phyloP scores from a whole-genome alignment of 345 rosid genomes.

The Citrus mangshanensis region DNA sequence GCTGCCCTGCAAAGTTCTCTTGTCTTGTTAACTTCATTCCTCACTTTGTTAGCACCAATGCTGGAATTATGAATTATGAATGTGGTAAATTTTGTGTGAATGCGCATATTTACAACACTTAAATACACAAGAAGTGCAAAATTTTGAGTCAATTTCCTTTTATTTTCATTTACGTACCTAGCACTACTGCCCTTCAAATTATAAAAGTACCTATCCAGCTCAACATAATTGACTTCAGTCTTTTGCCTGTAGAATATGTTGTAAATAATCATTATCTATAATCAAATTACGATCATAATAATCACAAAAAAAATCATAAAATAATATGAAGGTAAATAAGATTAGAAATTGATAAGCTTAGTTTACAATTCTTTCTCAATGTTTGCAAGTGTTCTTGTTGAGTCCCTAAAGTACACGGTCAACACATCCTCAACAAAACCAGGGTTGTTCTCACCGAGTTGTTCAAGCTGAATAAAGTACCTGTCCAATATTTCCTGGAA shows the following conservation, averaged over 20 bases:
- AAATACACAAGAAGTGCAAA: not conserved
- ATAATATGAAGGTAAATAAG: not conserved
- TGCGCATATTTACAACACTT: too few relatives aligned
- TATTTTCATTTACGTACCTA: conserved; percentile 12
- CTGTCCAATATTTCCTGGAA: conserved; percentile 31
- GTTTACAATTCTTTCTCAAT: conserved; percentile 27
- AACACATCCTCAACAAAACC: conserved; percentile 29
- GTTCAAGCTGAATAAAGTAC: conserved; percentile 28
- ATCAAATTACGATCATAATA: not conserved
- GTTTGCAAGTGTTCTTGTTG: conserved; percentile 4
- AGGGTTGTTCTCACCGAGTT: conserved; percentile 21
- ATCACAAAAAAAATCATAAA: not conserved
- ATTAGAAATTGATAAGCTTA: not conserved
- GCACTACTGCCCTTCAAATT: conserved; percentile 22
- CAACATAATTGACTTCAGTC: conserved; percentile 8
- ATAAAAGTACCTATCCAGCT: conserved; percentile 17
- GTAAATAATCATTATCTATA: not conserved
- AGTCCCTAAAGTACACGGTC: conserved; percentile 18
- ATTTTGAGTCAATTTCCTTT: not conserved
- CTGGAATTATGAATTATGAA: not conserved
- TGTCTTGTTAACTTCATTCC: conserved; percentile 2
- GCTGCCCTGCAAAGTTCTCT: not conserved
- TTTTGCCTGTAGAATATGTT: conserved; percentile 11
- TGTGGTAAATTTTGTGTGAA: too few relatives aligned
- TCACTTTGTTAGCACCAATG: conserved; percentile 29